phyloP scores from a whole-genome alignment of 345 rosid genomes.

The Arabis alpina region DNA sequence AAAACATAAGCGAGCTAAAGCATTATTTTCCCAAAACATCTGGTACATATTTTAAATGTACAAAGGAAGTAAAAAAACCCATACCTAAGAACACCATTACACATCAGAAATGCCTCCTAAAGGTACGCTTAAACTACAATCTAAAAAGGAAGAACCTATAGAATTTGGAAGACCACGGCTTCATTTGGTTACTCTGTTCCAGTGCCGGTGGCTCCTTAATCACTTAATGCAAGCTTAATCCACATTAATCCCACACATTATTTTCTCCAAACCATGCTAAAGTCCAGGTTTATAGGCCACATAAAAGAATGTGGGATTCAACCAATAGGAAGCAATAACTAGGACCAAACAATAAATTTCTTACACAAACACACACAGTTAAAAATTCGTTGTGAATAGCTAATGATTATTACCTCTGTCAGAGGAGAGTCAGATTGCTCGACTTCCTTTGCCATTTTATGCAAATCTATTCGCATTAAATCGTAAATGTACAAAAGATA shows the following conservation, averaged over 20 bases:
- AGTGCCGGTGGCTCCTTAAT: background rate
- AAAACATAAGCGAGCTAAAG: background rate
- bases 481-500: constrained; percentile 83
- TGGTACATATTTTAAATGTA: no score
- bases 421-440: constrained; percentile 63
- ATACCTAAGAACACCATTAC: background rate
- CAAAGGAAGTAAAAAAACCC: background rate
- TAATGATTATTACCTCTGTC: constrained; percentile 60
- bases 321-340: background rate
- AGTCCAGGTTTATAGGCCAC: background rate
- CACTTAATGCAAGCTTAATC: constrained; percentile 1
- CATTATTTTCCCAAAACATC: background rate
- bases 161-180: background rate
- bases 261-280: background rate
- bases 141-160: background rate
- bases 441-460: constrained; percentile 46
- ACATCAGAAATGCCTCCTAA: background rate
- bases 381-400: constrained; percentile 1
- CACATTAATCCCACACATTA: background rate
- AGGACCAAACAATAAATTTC: background rate
- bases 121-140: background rate
- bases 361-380: background rate
- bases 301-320: background rate
- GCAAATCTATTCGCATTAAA: constrained; percentile 61
- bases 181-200: background rate